Percentiles rank a stretch among this genome's conserved stretches.
phyloP scores from a whole-genome alignment of 1,284 basidiomycete species.

The Ganoderma meredithae region DNA sequence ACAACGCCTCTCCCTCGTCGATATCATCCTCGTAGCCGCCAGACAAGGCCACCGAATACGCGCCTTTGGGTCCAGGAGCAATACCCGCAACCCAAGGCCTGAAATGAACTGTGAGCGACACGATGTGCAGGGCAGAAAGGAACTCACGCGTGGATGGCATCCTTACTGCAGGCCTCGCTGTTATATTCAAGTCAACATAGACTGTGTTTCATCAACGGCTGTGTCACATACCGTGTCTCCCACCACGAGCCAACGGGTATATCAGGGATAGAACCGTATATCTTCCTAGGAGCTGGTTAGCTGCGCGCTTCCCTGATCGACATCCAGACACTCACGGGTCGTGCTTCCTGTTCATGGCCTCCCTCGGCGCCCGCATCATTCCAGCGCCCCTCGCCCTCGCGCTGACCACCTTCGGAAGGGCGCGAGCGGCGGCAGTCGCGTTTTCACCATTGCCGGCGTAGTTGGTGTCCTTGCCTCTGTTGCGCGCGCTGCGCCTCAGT shows the following conservation, averaged over 20 bases:
- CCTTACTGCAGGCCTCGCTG: conserved; percentile 71
- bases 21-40: conserved; percentile 89
- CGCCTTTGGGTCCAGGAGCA: conserved; percentile 67
- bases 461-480: conserved; percentile 63
- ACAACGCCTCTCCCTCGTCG: conserved; percentile 83
- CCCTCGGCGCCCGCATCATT: conserved; percentile 37
- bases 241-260: conserved; percentile 83
- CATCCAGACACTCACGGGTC: conserved; percentile 62
- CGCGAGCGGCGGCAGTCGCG: conserved; percentile 23
- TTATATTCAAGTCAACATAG: not conserved
- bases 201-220: not conserved
- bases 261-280: conserved; percentile 74
- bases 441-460: conserved; percentile 49
- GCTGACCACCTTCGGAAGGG: conserved; percentile 30
- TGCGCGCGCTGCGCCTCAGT: conserved; percentile 69
- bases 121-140: not conserved
- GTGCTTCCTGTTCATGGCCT: conserved; percentile 50
- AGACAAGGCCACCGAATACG: conserved; percentile 81
- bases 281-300: conserved; percentile 42
- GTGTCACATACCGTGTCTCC: conserved; percentile 58
- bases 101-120: conserved; percentile 17
- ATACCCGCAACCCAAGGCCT: conserved; percentile 86
- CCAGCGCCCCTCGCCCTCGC: conserved; percentile 27
- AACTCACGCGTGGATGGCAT: conserved; percentile 79
- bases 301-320: not conserved